Base-by-base conservation (phyloP, 371 early-diverging fungal species). In the Rhizopus stolonifer region DNA sequence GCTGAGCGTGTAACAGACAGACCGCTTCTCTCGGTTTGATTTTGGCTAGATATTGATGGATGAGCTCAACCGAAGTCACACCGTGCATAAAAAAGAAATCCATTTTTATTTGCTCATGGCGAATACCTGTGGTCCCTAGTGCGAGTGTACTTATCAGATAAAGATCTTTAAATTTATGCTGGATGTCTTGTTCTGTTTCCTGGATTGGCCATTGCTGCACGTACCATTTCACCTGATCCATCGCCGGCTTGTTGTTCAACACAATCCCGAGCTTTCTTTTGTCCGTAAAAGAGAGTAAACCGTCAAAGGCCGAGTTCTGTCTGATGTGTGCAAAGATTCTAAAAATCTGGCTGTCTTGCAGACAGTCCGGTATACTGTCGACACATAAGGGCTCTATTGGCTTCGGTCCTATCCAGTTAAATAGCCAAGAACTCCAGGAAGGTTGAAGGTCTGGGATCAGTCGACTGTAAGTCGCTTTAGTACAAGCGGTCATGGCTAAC, bases 61-160 rank as follows among this genome's bases (percentile, higher is more conserved):
- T 18, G 34, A 84, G 81, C 24, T 74, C 71, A 4, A 67, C 54
- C 4, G 82, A 80, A 0, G 85, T 83, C 44, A 83, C 36, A 8
- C 70, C 66, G 46, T 84, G 85, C 75, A 82, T 76, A 26, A 76
- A 56, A 46, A 77, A 72, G 57, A 80, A 80, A 34, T 77, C 77
- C 11, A 71, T 45, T 25, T 64, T 63, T 3, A 58, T 15, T 29
- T 60, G 49, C 22, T 56, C 47, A 2, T 60, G 29, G 7, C 67
- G 65, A 19, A 74, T 52, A 25, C 48, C 77, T 1, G 68, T 49
- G 4, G 68, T 64, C 17, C 70, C 79, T 11, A 60, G 48, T 10
- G 48, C 49, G n/a, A 74, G 19, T 17, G 58, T 21, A 17, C 44
- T 39, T 2, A 65, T 51, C 21, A 55, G 56, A 45, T 67, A 64